Base-by-base conservation (phyloP, 768 basidiomycete genomes). In the Suillus occidentalis region DNA sequence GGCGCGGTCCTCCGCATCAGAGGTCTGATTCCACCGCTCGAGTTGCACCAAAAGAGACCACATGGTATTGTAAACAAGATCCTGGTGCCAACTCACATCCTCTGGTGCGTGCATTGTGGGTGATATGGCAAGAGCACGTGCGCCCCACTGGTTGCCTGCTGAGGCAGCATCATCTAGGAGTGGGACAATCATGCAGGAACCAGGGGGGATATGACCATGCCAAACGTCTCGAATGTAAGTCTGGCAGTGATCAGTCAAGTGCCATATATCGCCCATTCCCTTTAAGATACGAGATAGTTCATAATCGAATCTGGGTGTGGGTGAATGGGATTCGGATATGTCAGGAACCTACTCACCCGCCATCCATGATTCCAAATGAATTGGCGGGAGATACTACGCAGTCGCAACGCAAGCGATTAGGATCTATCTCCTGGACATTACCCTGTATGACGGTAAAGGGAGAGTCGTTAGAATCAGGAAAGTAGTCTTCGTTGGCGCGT, bases 91-190 rank as follows among this genome's bases (percentile, higher is more conserved):
- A 34, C 60, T 55, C 6, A 73, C 60, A 20, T 69, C 65, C 22
- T 66, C 65, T 28, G 76, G 76, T 40, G 65, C 63, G 60, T 75
- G 75, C 78, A 78, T 78, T 31, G 76, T 76, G 6, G 75, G 77
- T 31, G 71, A 67, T 40, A 79, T 68, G 6, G 75, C 76, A 56
- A 56, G 55, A n/a, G 55, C n/a, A 31, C 20, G n/a, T 36, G 42
- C 31, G 13, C 53, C 20, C 47, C 39, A 47, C 20, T n/a, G 43
- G n/a, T 50, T 34, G 25, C 37, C 60, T 61, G 43, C 47, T 34
- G 43, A 31, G 20, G 43, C 45, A 5, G 5, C 31, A 6, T 34
- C 52, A 20, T 53, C 52, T 34, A 31, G 52, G 2, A 53, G 37
- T 16, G 73, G 66, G 6, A 70, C 67, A 22, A 73, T 66, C 20